Base-by-base conservation (phyloP, 192 early-diverging fungal species). In the Coemansia sp. region DNA sequence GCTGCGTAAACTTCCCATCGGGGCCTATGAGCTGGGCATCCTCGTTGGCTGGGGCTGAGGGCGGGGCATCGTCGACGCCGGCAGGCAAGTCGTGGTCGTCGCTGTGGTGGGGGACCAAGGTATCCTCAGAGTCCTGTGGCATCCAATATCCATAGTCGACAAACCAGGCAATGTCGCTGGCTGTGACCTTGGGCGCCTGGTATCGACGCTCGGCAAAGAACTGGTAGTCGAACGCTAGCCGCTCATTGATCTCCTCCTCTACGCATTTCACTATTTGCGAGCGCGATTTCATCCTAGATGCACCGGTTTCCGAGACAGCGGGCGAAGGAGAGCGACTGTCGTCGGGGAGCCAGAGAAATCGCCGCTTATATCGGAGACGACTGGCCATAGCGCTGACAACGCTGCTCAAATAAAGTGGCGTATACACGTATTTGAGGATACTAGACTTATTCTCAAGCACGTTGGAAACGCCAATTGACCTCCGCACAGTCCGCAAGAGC, bases 181-280 rank as follows among this genome's bases (percentile, higher is more conserved):
- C 26, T 6, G 6, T 34, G 6, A 68, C 64, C 25, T 39, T 65
- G 16, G 64, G 57, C 37, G 37, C 56, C 34, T 14, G 11, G 2
- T 42, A 12, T 23, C 73, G 68, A 36, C 64, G 39, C 14, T 34
- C 41, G 0, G 33, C 36, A 36, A 47, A 76, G 35, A 76, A 82
- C 37, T 26, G 37, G 42, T 38, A 53, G 25, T 76, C 70, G 3
- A 20, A 26, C 12, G 39, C 35, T 10, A 64, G 18, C 2, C 64
- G 73, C 33, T 25, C 35, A 37, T 76, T 70, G 3, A 82, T 56
- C 61, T 82, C 79, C 25, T n/a, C 34, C 48, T 82, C 79, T 10
- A 82, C 9, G 3, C 2, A 26, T 1, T 20, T 13, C 5, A 74
- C 69, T 34, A 67, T 12, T 18, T 56, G 47, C 0, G 59, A 25